Percentiles rank a stretch among this genome's conserved stretches.
Conservation (phyloP, 1,284 basidiomycete species). For the Exobasidium rhododendri region DNA sequence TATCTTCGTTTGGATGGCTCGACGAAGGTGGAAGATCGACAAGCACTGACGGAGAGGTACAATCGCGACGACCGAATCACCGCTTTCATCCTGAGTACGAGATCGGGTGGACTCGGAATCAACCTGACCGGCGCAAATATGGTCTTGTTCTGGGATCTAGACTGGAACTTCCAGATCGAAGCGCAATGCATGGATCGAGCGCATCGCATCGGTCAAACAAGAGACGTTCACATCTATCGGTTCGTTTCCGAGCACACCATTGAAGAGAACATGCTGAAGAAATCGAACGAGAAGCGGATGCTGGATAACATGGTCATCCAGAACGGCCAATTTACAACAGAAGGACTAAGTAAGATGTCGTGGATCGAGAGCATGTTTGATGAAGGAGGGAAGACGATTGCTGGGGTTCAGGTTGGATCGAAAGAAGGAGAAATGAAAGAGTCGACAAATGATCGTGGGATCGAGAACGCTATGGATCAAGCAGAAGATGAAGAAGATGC, state of each 20-base stretch:
- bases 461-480: slow-evolving; percentile 71
- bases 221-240: slow-evolving; percentile 94
- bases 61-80: slow-evolving; percentile 86
- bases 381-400: slow-evolving; percentile 48
- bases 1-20: slow-evolving; percentile 90
- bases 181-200: slow-evolving; percentile 93
- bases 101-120: slow-evolving; percentile 93
- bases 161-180: slow-evolving; percentile 98
- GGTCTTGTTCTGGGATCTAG: slow-evolving; percentile 92
- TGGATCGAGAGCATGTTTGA: slow-evolving; percentile 77
- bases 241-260: slow-evolving; percentile 90
- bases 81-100: slow-evolving; percentile 87
- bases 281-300: slow-evolving; percentile 91
- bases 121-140: slow-evolving; percentile 93
- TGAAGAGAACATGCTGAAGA: slow-evolving; percentile 91
- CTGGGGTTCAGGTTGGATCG: slow-evolving; percentile 36
- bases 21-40: slow-evolving; percentile 91
- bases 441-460: slow-evolving; percentile 44
- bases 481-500: slow-evolving; percentile 86
- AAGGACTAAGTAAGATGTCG: slow-evolving; percentile 61
- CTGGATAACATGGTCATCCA: slow-evolving; percentile 91
- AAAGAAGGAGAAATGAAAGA: slow-evolving; percentile 59
- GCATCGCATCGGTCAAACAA: slow-evolving; percentile 91
- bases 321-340: slow-evolving; percentile 76
- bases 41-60: slow-evolving; percentile 94